These are phyloP conservation scores for Baorangia bicolor DNA, from an alignment of 768 basidiomycete species.

Conservation along the genomic window DNA sequence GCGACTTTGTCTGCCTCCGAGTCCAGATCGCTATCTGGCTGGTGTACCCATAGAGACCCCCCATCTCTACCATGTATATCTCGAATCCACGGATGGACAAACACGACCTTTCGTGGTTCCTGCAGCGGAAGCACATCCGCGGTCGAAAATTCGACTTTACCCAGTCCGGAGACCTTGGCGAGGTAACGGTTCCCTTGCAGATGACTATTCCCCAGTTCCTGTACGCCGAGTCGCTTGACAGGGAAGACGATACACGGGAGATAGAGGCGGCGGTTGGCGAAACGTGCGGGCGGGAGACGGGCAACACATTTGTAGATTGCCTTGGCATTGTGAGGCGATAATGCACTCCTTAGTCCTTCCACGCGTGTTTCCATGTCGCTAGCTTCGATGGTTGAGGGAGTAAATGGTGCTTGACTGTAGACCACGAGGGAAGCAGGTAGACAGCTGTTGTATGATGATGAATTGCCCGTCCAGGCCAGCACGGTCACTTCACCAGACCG, in stretches of 20 bases:
- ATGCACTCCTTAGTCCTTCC: neutral
- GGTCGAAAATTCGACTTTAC: neutral
- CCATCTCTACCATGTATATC: neutral
- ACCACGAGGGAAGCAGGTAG: too few relatives aligned
- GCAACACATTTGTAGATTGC: too few relatives aligned
- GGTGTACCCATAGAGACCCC: neutral
- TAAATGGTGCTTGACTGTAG: neutral
- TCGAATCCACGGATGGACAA: constrained; percentile 15
- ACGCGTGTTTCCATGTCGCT: neutral
- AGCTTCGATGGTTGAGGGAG: neutral
- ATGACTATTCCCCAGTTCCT: neutral
- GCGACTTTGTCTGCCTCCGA: neutral
- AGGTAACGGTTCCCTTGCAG: neutral
- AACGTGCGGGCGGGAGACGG: too few relatives aligned
- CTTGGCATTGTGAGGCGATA: neutral
- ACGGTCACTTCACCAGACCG: too few relatives aligned
- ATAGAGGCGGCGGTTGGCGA: too few relatives aligned
- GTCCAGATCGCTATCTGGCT: neutral
- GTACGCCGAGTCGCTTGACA: too few relatives aligned
- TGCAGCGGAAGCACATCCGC: neutral
- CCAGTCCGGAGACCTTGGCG: constrained; percentile 1
- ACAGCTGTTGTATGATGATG: too few relatives aligned
- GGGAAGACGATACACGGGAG: too few relatives aligned
- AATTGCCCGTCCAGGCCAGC: too few relatives aligned
- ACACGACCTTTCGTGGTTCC: neutral